A percentile compares a stretch with the other conserved stretches of the same genome.
Evolutionary conservation across 768 basidiomycete species (phyloP).

Genomic region (Leucocoprinus sp.): DNA sequence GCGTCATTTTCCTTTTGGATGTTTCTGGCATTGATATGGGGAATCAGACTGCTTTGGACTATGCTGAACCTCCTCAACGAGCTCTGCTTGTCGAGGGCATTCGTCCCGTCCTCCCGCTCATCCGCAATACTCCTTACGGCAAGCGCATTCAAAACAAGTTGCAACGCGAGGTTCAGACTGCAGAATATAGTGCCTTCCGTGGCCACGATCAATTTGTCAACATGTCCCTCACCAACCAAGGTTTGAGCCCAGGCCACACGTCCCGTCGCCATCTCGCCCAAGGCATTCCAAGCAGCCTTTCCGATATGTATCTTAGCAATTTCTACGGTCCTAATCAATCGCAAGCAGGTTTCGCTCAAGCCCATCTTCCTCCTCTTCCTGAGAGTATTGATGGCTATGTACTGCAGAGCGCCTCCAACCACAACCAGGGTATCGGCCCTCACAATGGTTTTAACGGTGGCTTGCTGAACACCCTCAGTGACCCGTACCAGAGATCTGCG

Average conservation of each 20-base stretch:
- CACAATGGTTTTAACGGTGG: conserved; percentile 50
- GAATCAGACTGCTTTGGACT: conserved; percentile 89
- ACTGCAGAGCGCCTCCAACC: conserved; percentile 62
- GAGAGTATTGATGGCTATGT: conserved; percentile 66
- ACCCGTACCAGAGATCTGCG: conserved; percentile 67
- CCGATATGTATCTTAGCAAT: conserved; percentile 57
- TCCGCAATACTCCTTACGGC: conserved; percentile 98
- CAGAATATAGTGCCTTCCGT: conserved; percentile 49
- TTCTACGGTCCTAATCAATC: conserved; percentile 51
- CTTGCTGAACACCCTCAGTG: conserved; percentile 42
- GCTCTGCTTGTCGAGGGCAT: conserved; percentile 93
- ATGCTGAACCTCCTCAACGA: conserved; percentile 91
- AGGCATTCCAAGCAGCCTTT: conserved; percentile 45
- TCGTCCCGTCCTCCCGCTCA: conserved; percentile 94
- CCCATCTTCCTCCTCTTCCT: conserved; percentile 51
- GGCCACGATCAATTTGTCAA: conserved; percentile 51
- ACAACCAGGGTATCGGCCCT: conserved; percentile 56
- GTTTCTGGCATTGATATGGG: not conserved
- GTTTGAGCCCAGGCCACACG: conserved; percentile 36
- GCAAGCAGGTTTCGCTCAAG: conserved; percentile 51
- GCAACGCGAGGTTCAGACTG: conserved; percentile 86
- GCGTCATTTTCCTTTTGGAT: conserved; percentile 14
- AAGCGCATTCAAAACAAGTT: conserved; percentile 99
- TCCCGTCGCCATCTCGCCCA: conserved; percentile 52
- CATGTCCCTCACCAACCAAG: conserved; percentile 50